Percentiles rank a stretch among this genome's conserved stretches.
Conservation (phyloP, 495 filamentous ascomycete genomes). For the Penicillium argentinense region DNA sequence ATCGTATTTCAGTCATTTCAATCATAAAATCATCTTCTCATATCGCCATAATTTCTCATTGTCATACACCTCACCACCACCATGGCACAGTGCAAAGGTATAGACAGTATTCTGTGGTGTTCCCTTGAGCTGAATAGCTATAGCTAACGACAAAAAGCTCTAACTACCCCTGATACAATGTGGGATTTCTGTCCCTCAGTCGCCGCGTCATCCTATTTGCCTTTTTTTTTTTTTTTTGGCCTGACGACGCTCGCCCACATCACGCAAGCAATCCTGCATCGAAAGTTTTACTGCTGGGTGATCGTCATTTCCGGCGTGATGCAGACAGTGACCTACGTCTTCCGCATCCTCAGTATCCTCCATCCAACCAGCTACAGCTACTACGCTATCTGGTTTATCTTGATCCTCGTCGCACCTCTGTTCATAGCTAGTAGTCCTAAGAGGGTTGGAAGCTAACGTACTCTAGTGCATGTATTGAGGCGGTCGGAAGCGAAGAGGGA, state of each 20-base stretch:
- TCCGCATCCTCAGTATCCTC: conserved; percentile 28
- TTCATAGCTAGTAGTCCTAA: too few relatives aligned
- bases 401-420: conserved; percentile 26
- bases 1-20: not conserved
- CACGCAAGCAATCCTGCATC: conserved; percentile 36
- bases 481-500: too few relatives aligned
- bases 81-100: conserved; percentile 8
- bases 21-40: not conserved
- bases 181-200: conserved; percentile 10
- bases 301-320: conserved; percentile 42
- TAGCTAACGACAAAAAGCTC: conserved; percentile 1
- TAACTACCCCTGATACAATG: conserved; percentile 2
- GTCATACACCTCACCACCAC: not conserved
- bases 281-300: conserved; percentile 52
- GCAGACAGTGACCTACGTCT: conserved; percentile 42
- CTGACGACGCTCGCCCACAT: conserved; percentile 38
- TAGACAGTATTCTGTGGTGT: not conserved
- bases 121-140: not conserved
- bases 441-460: too few relatives aligned
- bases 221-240: conserved; percentile 41
- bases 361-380: conserved; percentile 13
- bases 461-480: too few relatives aligned
- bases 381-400: conserved; percentile 30
- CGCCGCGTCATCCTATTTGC: conserved; percentile 29
- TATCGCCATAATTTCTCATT: not conserved